Evolutionary conservation across 441 rosid genomes (phyloP), one percentile per base, ranked within the genome.

Genomic region (Codiaeum variegatum): DNA sequence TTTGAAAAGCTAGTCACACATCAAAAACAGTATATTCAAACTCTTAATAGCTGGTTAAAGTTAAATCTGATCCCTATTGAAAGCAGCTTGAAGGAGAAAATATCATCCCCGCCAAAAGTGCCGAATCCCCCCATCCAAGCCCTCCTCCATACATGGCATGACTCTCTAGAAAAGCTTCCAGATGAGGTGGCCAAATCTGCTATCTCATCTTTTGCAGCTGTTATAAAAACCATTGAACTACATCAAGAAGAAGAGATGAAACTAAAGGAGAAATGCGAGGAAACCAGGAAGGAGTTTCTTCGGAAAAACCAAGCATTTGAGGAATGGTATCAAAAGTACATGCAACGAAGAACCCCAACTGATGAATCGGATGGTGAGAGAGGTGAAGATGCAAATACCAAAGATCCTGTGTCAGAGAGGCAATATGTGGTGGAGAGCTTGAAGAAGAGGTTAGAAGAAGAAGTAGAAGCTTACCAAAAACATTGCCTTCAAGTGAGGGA

Each of bases 401-500:
- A 77, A 42, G 94, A 94, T 79, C 92, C 84, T 6, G 84, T 92
- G 10, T 72, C 85, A 1, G 98, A 94, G 83, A 88, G 91, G 84
- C 86, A 85, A 78, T 78, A 78, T 10, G 87, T 58, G 2, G 92
- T 94, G 54, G 91, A 91, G 84, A 86, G 82, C 73, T 71, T 92
- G 81, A 85, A 81, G 77, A 92, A 89, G 86, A 88, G 85, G 77
- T 75, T 88, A 79, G 89, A 88, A 72, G 96, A 91, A 42, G 97
- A 88, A 63, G 77, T 68, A 11, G 97, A 91, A 81, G 88, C 81
- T 66, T 85, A 91, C 70, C 79, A 77, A 67, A 90, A 88, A 71
- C 92, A 87, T 59, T 87, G 99, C 81, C 73, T 88, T 79, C 98
- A 90, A 78, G 98, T 91, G 56, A 86, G 97, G 66, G 98, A 94